phyloP scores from a whole-genome alignment of 2,329 filamentous ascomycete genomes.

The Chrysoporthe deuterocubensis region DNA sequence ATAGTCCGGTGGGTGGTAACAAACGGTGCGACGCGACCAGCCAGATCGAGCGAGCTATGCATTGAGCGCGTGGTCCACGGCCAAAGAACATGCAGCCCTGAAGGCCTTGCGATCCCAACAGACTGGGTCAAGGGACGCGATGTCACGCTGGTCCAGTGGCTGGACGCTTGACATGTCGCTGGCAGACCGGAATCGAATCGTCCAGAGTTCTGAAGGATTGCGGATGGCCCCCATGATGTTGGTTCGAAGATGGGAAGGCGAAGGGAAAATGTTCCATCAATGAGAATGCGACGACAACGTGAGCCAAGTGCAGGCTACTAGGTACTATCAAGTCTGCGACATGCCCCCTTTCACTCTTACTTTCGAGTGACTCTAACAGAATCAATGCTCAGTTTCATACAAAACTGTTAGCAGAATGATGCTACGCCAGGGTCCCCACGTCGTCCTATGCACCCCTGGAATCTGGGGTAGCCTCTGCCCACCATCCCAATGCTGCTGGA shows the following conservation, averaged over 20 bases:
- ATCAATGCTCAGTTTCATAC: neutral
- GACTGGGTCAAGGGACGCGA: neutral
- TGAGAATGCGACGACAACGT: neutral
- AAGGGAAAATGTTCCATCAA: constrained; percentile 13
- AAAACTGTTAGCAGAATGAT: neutral
- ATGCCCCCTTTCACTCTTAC: too few species aligned
- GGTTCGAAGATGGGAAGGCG: neutral
- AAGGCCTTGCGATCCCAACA: constrained; percentile 5
- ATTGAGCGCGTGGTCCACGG: neutral
- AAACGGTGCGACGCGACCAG: neutral
- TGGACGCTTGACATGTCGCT: neutral
- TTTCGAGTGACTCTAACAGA: neutral
- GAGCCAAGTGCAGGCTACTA: too few species aligned
- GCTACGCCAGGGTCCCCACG: neutral
- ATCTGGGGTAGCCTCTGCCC: neutral
- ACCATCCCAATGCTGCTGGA: neutral
- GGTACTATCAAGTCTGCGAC: too few species aligned
- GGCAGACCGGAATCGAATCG: neutral
- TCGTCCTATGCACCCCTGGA: neutral
- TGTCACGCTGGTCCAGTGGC: constrained; percentile 4
- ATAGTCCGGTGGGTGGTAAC: neutral
- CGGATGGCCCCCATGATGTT: neutral
- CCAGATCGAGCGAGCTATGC: neutral
- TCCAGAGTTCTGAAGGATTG: constrained; percentile 7
- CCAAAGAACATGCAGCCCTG: neutral